Percentiles rank a stretch among this genome's conserved stretches.
phyloP scores from a whole-genome alignment of 225 moss, liverwort and hornwort genomes.

The Thuidium tamariscinum region DNA sequence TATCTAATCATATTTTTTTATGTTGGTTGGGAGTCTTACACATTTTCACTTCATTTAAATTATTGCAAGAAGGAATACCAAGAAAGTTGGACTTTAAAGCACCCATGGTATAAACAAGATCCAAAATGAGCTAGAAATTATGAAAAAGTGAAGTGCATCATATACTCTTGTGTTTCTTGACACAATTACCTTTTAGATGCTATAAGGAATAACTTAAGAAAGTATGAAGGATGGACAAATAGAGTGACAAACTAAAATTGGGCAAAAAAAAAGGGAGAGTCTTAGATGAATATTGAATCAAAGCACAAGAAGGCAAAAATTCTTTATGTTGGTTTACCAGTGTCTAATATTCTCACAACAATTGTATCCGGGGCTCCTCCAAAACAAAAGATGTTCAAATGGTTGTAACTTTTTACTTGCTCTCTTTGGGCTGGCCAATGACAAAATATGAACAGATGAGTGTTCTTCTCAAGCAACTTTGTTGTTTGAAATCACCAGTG shows the following conservation, averaged over 20 bases:
- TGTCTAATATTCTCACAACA: fast-evolving
- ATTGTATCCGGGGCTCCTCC: too few species aligned
- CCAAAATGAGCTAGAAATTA: not conserved
- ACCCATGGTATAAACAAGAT: not conserved
- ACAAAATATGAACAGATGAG: too few species aligned
- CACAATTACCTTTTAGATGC: not conserved
- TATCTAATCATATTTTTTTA: too few species aligned
- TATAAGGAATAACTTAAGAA: not conserved
- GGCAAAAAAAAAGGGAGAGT: not conserved
- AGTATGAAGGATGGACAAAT: not conserved
- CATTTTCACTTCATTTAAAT: too few species aligned
- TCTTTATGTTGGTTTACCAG: fast-evolving
- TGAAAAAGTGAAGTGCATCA: not conserved
- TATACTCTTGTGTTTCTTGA: fast-evolving
- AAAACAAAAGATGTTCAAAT: too few species aligned
- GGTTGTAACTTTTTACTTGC: too few species aligned
- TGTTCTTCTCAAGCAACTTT: too few species aligned
- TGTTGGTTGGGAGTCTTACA: too few species aligned
- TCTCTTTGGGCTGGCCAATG: too few species aligned
- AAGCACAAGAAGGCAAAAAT: not conserved
- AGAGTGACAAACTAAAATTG: not conserved
- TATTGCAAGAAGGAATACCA: too few species aligned
- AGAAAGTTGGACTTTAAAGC: too few species aligned
- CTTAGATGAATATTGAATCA: not conserved
- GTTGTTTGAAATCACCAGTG: too few species aligned